Conservation (phyloP, 148 eudicot species). For the Camellia sinensis region DNA sequence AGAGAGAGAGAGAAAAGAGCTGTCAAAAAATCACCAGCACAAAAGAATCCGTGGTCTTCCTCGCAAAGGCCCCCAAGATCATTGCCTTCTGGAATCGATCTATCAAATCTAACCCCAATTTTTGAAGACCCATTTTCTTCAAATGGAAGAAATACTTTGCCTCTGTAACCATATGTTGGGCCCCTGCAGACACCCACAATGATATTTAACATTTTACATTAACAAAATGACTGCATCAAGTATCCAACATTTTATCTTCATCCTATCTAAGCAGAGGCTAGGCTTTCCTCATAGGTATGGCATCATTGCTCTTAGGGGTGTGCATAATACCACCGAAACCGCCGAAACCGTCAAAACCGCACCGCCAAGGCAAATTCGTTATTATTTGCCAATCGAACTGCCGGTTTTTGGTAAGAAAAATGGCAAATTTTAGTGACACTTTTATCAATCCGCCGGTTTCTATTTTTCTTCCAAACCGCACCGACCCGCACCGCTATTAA, state of each 20-base stretch:
- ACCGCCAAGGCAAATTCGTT: no score
- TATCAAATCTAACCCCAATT: constrained; percentile 94
- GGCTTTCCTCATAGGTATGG: not conserved
- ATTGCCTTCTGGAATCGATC: constrained; percentile 71
- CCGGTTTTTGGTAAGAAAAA: no score
- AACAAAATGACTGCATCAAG: not conserved
- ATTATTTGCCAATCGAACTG: no score
- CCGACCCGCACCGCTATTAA: no score
- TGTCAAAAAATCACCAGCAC: constrained; percentile 55
- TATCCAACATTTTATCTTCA: not conserved
- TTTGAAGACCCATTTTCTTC: constrained; percentile 81
- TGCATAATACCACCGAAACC: no score
- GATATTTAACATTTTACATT: not conserved
- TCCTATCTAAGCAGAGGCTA: not conserved
- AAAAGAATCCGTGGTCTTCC: constrained; percentile 86
- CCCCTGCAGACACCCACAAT: constrained; percentile 48
- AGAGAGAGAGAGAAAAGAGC: not conserved
- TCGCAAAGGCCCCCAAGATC: constrained; percentile 93
- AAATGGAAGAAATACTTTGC: constrained; percentile 81
- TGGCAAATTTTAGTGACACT: no score
- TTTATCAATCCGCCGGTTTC: no score
- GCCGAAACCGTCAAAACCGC: no score
- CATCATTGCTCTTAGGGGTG: not conserved
- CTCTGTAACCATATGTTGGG: constrained; percentile 68
- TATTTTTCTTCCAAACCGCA: no score